phyloP scores from a whole-genome alignment of 2,329 filamentous ascomycete genomes.

The Botrytis paeoniae region DNA sequence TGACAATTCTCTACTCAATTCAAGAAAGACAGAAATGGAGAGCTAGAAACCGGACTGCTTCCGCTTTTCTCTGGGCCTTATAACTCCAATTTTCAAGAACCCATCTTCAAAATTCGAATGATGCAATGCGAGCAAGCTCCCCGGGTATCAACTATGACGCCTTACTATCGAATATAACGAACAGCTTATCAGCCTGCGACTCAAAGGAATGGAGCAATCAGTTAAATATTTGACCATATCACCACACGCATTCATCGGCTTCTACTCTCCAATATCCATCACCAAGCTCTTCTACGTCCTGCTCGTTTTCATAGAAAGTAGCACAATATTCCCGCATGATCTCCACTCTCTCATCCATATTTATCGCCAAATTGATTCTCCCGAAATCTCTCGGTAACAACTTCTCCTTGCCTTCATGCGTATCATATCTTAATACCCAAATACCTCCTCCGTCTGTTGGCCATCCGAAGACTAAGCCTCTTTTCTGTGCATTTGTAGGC shows the following conservation, averaged over 20 bases:
- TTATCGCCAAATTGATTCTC: neutral
- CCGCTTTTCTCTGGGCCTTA: neutral
- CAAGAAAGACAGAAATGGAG: too few species aligned
- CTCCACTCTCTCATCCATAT: conserved; percentile 1
- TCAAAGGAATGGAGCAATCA: neutral
- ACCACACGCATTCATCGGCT: neutral
- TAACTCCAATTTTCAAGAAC: neutral
- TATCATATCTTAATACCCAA: neutral
- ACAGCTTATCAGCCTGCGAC: neutral
- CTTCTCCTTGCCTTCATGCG: neutral
- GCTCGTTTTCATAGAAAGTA: neutral
- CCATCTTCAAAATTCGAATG: neutral
- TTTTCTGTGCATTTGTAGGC: neutral
- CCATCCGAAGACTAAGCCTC: neutral
- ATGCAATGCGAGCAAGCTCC: neutral
- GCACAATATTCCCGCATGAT: neutral
- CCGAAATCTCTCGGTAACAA: neutral
- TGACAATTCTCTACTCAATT: neutral
- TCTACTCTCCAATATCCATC: neutral
- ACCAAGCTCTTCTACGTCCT: neutral
- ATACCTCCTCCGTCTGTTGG: neutral
- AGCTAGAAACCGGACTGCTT: neutral
- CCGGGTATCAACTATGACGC: neutral
- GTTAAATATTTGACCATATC: neutral
- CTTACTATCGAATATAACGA: neutral